Percentiles rank a stretch among this genome's conserved stretches.
phyloP scores from a whole-genome alignment of 2,329 filamentous ascomycete species.

The Phialemoniopsis sp. region DNA sequence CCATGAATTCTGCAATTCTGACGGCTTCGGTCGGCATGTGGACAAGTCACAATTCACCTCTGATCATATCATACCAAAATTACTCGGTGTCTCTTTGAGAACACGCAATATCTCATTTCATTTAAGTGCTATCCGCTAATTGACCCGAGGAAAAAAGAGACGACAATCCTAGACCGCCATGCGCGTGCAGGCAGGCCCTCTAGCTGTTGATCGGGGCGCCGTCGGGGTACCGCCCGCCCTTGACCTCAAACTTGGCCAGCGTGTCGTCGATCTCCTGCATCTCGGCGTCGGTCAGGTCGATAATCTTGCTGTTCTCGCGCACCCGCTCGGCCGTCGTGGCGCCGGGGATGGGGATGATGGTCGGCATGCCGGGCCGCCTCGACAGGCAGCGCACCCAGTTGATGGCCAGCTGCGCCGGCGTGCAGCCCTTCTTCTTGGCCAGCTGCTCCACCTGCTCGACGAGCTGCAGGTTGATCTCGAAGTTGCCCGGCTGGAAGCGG shows the following conservation, averaged over 20 bases:
- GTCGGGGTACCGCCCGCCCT: conserved; percentile 1
- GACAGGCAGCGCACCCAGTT: conserved; percentile 41
- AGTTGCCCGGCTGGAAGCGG: conserved; percentile 44
- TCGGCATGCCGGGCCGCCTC: conserved; percentile 28
- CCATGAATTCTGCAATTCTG: conserved; percentile 4
- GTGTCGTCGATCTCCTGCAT: conserved; percentile 4
- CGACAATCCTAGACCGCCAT: too few relatives aligned
- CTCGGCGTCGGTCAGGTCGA: conserved; percentile 6
- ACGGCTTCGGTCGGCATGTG: conserved; percentile 1
- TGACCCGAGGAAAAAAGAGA: background rate
- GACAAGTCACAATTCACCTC: conserved; percentile 1
- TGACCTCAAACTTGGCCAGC: conserved; percentile 2
- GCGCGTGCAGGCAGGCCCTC: too few relatives aligned
- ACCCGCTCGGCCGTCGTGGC: conserved; percentile 37
- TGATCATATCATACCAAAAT: background rate
- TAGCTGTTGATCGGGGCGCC: conserved; percentile 4
- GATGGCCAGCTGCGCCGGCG: conserved; percentile 46
- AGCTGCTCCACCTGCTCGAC: conserved; percentile 40
- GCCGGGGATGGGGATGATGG: conserved; percentile 47
- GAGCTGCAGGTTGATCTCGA: conserved; percentile 47
- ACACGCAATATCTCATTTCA: background rate
- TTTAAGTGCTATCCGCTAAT: background rate
- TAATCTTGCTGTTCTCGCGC: conserved; percentile 3
- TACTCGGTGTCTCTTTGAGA: too few relatives aligned
- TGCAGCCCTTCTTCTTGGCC: conserved; percentile 40